These are phyloP conservation scores for Novymonas esmeraldas DNA, from an alignment of 208 protist species.

Conservation along the genomic window DNA sequence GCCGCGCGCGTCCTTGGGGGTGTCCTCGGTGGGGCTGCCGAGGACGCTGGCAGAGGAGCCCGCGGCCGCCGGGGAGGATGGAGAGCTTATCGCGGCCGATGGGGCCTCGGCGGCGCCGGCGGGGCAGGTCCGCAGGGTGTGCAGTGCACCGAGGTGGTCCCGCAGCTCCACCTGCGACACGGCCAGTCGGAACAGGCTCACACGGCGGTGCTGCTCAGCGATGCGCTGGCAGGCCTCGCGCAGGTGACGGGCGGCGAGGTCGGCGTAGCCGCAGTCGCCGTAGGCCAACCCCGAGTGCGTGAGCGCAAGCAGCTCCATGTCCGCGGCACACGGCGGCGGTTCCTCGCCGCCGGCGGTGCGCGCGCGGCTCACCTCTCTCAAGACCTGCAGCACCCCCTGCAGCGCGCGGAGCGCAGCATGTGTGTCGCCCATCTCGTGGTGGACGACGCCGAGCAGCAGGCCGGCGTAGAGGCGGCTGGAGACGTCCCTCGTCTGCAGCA, in stretches of 20 bases:
- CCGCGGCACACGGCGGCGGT: constrained; percentile 34
- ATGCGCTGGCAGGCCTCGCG: constrained; percentile 11
- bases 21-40: neutral
- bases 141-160: constrained; percentile 32
- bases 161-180: constrained; percentile 22
- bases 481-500: constrained; percentile 6
- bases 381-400: neutral
- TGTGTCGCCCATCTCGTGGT: constrained; percentile 3
- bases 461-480: constrained; percentile 12
- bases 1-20: neutral
- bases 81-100: neutral
- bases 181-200: constrained; percentile 36
- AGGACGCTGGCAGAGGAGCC: neutral
- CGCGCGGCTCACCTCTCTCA: neutral
- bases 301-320: constrained; percentile 48
- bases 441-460: constrained; percentile 20
- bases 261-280: constrained; percentile 64
- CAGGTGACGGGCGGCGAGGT: constrained; percentile 80
- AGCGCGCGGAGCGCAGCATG: constrained; percentile 16
- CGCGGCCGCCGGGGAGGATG: neutral
- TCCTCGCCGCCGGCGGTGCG: constrained; percentile 8
- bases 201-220: constrained; percentile 17
- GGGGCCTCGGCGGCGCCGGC: neutral
- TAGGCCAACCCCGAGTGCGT: constrained; percentile 83
- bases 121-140: constrained; percentile 6